phyloP scores from a whole-genome alignment of 2,329 filamentous ascomycete species.

The Aspergillus ibericus region DNA sequence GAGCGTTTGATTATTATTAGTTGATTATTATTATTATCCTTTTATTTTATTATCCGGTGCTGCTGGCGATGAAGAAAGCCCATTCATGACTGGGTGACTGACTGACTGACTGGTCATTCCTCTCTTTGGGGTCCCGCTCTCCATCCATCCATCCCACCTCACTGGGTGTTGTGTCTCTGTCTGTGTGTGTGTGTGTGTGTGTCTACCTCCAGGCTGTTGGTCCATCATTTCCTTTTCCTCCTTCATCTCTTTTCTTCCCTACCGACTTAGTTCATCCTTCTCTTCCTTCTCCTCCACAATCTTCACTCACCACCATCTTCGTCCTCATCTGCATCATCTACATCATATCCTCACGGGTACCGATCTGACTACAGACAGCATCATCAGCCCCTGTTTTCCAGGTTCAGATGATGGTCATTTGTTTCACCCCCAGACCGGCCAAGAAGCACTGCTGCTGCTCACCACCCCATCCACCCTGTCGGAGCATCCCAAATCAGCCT shows the following conservation, averaged over 20 bases:
- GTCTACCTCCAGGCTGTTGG: slow-evolving; percentile 2
- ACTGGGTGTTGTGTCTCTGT: too few relatives aligned
- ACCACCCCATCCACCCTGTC: neutral
- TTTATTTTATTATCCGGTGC: too few relatives aligned
- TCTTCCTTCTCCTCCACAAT: neutral
- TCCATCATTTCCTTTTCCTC: slow-evolving; percentile 6
- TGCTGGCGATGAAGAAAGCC: too few relatives aligned
- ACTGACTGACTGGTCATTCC: neutral
- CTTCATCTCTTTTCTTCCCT: slow-evolving; percentile 1
- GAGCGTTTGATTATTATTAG: too few relatives aligned
- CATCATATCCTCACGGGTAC: neutral
- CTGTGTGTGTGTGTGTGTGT: neutral
- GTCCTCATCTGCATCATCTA: neutral
- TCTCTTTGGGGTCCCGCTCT: neutral
- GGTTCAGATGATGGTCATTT: slow-evolving; percentile 8
- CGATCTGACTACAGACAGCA: neutral
- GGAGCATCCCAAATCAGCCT: slow-evolving; percentile 7
- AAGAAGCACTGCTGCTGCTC: slow-evolving; percentile 4
- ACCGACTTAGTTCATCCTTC: neutral
- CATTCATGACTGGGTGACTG: neutral
- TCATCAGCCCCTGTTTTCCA: neutral
- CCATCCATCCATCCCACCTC: neutral
- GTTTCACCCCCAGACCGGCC: slow-evolving; percentile 6
- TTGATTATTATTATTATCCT: too few relatives aligned
- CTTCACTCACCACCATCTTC: neutral